Evolutionary conservation across 805 yeast genomes (phyloP), one percentile per base, ranked within the genome.

Genomic region (Hermanozyma aechmeae): DNA sequence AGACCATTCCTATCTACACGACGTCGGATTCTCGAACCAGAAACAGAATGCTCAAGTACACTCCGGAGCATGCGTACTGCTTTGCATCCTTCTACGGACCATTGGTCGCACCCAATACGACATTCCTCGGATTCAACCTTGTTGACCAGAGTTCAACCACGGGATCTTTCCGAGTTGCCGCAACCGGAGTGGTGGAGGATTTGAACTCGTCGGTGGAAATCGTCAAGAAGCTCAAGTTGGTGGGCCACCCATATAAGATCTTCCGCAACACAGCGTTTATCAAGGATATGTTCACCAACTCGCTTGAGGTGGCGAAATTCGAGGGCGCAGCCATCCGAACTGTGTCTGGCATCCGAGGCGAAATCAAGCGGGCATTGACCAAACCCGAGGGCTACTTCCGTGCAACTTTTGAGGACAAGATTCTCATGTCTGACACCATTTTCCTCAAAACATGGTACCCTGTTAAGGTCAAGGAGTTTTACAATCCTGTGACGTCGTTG

Each of bases 301-400:
- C 94, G 0, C 66, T 92, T 57, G 99, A 92, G 59, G 95, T 89
- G 33, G 97, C 97, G 23, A 83, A 86, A 52, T 92, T 92, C 50
- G 98, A 92, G 61, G 99, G 99, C 34, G 98, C 98, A 0, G 79
- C 86, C 26, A 86, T 92, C 50, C 81, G 86, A 55, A 93, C 98
- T 0, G 98, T 92, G 4, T 83, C 95, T 6, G 98, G 99, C 35
- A 85, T 92, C 34, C 68, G 98, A 43, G 99, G 99, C 56, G 97
- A 92, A 55, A 89, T 92, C 45, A 92, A 92, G 54, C 69, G 96
- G 39, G 98, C 97, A 0, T 65, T 92, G 37, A 73, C 95, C 7
- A 81, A 82, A 43, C 96, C 96, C 0, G 97, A 89, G 29, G 99
- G 99, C 9, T 78, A 81, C 53, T 93, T 71, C 66, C 75, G 99